Percentiles rank a stretch among this genome's conserved stretches.
phyloP scores from a whole-genome alignment of 768 basidiomycete genomes.

The Lactarius hengduanensis region DNA sequence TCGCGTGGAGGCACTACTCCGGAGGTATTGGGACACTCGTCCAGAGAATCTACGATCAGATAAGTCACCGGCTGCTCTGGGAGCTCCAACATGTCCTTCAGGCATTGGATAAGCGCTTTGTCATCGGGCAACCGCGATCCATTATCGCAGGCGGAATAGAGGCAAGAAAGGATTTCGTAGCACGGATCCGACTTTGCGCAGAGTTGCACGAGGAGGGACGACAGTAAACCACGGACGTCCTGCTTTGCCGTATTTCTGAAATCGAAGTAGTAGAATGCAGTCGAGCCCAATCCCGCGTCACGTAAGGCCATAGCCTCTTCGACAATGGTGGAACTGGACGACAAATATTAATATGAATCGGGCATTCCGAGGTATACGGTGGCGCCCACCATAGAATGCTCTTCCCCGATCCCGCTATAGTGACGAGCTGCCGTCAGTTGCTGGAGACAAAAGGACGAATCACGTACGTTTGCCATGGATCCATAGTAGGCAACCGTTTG shows the following conservation, averaged over 20 bases:
- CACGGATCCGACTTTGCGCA: conserved; percentile 2
- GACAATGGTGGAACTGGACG: neutral
- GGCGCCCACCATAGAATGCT: neutral
- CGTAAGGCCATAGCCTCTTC: neutral
- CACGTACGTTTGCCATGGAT: conserved; percentile 10
- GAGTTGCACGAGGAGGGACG: conserved; percentile 2
- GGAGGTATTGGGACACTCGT: conserved; percentile 14
- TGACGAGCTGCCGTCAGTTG: neutral
- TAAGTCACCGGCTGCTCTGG: neutral
- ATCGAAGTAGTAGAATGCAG: conserved; percentile 1
- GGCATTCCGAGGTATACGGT: neutral
- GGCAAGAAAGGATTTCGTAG: neutral
- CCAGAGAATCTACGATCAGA: conserved; percentile 13
- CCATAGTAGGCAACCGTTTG: neutral
- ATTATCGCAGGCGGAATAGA: neutral
- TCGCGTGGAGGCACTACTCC: conserved; percentile 3
- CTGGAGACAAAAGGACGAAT: neutral
- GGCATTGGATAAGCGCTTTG: conserved; percentile 1
- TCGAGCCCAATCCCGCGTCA: neutral
- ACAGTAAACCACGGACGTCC: conserved; percentile 1
- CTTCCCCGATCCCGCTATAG: conserved; percentile 12
- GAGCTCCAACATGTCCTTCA: conserved; percentile 1
- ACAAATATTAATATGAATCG: neutral
- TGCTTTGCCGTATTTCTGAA: conserved; percentile 4
- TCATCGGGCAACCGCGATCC: conserved; percentile 1